Base-by-base conservation (phyloP, 2,329 filamentous ascomycete genomes). In the Paecilomyces niveus region DNA sequence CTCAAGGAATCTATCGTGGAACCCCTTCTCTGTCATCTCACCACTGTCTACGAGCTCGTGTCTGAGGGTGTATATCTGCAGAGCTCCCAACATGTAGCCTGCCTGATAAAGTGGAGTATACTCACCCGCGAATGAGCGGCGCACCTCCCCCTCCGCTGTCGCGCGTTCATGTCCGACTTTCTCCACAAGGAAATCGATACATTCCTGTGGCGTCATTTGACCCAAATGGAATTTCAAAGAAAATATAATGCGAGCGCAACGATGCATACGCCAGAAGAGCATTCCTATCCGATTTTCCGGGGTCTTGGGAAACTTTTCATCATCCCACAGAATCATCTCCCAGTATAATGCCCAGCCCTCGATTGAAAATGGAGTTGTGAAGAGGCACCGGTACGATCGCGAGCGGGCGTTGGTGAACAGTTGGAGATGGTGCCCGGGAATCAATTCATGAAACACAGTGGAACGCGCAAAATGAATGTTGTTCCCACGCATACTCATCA, bases 381-480 rank as follows among this genome's bases (percentile, higher is more conserved):
- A 29, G 26, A 29, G 26, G 26, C 26, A 4, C 26, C 26, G 26
- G 26, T 29, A 29, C 5, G 26, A 29, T 7, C 26, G 26, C 26
- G 26, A 29, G 26, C 26, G 26, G 4, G 26, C 26, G 7, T 29
- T 29, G 7, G 26, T 29, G 26, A 29, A 29, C 26, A 29, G 26
- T 29, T 29, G 26, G 26, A 29, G 26, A 29, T 29, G 26, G 26
- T 29, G 26, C 5, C 83, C 83, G 0, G 83, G 83, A 13, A 86
- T 81, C 68, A 85, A 79, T 68, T 86, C 83, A 66, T 86, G 83
- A 64, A 86, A 85, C 1, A 83, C 83, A 0, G 83, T 85, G 5
- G 83, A 81, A 1, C 80, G 78, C 3, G 81, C 74, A 67, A 85
- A 84, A 64, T 83, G 80, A 0, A 76, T 75, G 63, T 83, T 85